Evolutionary conservation across 31 red algal species (phyloP).

Genomic region (Asparagopsis taxiformis): DNA sequence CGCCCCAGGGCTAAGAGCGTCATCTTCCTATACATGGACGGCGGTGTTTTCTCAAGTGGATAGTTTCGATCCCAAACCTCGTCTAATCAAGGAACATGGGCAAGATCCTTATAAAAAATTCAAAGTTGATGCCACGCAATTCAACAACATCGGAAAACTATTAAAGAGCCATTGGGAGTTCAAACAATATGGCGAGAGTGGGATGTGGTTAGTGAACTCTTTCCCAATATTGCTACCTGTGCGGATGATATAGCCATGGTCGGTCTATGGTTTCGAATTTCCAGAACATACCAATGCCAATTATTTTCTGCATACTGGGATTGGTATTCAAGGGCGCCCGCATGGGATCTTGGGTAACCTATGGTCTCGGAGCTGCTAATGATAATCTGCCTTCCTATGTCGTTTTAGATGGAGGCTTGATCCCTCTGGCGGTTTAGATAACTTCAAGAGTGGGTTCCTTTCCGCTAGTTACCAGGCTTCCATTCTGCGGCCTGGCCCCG

Average conservation of each 20-base stretch:
- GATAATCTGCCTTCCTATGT: not conserved
- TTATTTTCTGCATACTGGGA: not conserved
- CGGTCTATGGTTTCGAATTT: slow-evolving; percentile 1
- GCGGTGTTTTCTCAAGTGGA: slow-evolving; percentile 3
- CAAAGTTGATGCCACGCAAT: not conserved
- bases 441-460: not conserved
- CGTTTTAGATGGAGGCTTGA: not conserved
- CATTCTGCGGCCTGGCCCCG: not conserved
- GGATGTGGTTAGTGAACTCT: not conserved
- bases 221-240: not conserved
- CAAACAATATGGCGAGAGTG: not conserved
- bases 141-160: not conserved
- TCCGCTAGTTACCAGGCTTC: not conserved
- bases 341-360: slow-evolving; percentile 1
- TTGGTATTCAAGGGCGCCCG: not conserved
- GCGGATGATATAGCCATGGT: not conserved
- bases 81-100: not conserved
- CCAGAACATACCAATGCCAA: not conserved
- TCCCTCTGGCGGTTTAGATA: not conserved
- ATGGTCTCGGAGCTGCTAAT: not conserved
- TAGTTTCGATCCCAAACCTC: slow-evolving; percentile 3
- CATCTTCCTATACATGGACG: slow-evolving; percentile 1
- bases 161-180: not conserved
- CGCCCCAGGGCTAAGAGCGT: slow-evolving; percentile 1
- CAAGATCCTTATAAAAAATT: too few species aligned